Evolutionary conservation across 192 early-diverging fungal species (phyloP).

Genomic region (Chytriomyces hyalinus): DNA sequence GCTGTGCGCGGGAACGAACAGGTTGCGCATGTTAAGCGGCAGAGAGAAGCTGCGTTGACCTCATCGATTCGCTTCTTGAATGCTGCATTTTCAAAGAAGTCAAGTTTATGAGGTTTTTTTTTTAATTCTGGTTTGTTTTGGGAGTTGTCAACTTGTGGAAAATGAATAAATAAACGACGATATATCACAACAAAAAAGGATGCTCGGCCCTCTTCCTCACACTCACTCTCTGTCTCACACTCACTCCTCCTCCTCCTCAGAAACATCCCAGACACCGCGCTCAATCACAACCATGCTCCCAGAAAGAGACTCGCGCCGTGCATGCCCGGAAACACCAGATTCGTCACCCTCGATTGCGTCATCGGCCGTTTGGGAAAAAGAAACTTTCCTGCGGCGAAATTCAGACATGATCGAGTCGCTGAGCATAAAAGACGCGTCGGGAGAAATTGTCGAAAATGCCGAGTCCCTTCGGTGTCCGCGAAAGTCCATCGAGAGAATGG

Average conservation of each 20-base stretch:
- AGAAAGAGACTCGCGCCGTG: background rate
- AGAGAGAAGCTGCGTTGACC: background rate
- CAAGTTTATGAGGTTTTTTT: no score
- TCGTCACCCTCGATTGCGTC: background rate
- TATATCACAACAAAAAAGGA: no score
- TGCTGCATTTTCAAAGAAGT: no score
- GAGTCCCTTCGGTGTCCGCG: background rate
- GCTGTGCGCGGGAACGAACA: slow-evolving; percentile 24
- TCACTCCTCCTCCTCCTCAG: background rate
- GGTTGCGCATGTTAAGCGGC: background rate
- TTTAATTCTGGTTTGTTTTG: no score
- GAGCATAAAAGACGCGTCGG: background rate
- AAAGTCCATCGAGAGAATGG: background rate
- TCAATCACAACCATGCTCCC: slow-evolving; percentile 24
- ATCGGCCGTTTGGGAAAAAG: background rate
- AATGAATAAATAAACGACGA: no score
- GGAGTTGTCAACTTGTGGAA: no score
- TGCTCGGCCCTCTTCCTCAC: no score
- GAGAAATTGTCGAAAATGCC: background rate
- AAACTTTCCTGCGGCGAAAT: background rate
- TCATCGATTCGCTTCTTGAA: background rate
- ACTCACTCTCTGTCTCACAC: background rate
- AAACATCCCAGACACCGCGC: background rate
- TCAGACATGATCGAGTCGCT: background rate
- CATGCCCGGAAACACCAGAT: background rate